phyloP scores from a whole-genome alignment of 73 alveolate species.

The Paramecium primaurelia region DNA sequence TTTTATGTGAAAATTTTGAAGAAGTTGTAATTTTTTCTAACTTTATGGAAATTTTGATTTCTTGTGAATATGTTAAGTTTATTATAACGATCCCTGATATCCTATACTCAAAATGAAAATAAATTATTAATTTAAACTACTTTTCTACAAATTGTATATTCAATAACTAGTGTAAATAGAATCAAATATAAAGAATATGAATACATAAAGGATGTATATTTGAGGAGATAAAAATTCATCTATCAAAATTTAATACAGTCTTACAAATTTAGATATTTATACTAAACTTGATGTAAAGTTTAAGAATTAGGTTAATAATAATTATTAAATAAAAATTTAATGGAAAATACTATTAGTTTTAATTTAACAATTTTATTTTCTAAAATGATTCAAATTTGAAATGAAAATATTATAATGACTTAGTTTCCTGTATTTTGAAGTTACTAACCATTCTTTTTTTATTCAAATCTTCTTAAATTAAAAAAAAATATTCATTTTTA shows the following conservation, averaged over 20 bases:
- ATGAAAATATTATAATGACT: no score
- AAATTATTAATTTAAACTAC: background rate
- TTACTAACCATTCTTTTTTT: no score
- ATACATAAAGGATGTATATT: background rate
- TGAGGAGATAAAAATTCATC: background rate
- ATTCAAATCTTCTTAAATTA: background rate
- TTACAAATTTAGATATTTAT: background rate
- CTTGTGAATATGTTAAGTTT: background rate
- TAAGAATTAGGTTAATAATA: background rate
- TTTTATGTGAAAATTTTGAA: no score
- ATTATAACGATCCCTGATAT: background rate
- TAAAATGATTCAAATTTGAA: background rate
- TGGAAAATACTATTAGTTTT: background rate
- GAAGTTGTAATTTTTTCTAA: no score
- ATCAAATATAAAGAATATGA: background rate
- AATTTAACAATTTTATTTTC: background rate
- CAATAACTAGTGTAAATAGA: background rate
- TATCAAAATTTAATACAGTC: background rate
- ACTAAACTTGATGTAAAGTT: background rate
- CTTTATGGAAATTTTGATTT: no score
- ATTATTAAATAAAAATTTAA: no score
- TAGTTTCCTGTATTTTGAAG: background rate
- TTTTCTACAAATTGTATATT: no score
- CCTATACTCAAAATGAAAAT: background rate
- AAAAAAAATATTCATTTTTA: no score